Base-by-base conservation (phyloP, 2,329 filamentous ascomycete species). In the Rugonectria rugulosa region DNA sequence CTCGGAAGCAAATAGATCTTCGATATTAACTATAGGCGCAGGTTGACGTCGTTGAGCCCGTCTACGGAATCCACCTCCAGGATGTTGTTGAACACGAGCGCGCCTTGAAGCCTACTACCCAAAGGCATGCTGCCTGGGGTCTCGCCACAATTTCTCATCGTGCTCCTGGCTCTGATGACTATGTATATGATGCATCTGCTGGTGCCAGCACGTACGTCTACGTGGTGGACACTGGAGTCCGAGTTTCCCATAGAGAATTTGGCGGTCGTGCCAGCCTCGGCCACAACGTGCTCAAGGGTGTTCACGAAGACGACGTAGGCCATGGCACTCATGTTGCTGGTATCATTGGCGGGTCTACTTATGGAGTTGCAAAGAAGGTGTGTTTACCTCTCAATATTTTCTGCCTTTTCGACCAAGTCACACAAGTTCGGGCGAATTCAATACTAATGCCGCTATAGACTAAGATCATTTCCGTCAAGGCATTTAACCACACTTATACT, bases 161-260 rank as follows among this genome's bases (percentile, higher is more conserved):
- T 48, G 49, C 56, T 3, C 48, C 67, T 1, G 65, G 62, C 32
- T 59, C 57, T 9, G 58, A 46, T 34, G 62, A 48, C 53, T 85
- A 84, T 65, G 66, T 77, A 43, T 84, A 81, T 56, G 81, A 84
- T 65, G 72, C 72, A 52, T 73, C 73, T 15, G 79, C 78, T 26
- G 82, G 82, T 19, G 40, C 75, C 53, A 80, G 79, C 24, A 79
- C 81, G 61, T 86, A 81, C 20, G 80, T 78, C 43, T 88, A 83
- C 66, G 72, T 88, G 15, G 80, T 88, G 42, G 86, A 88, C 70
- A 87, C 83, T 4, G 86, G 86, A 61, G 82, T 88, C 63, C 71
- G 73, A 46, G 72, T 73, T 15, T 72, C 76, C 6, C 86, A 88
- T 71, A 60, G 65, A 27, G 76, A 84, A 68, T 84, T 81, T 60